Evolutionary conservation across 768 basidiomycete genomes (phyloP).

Genomic region (Strobilomyces echinocephalus): DNA sequence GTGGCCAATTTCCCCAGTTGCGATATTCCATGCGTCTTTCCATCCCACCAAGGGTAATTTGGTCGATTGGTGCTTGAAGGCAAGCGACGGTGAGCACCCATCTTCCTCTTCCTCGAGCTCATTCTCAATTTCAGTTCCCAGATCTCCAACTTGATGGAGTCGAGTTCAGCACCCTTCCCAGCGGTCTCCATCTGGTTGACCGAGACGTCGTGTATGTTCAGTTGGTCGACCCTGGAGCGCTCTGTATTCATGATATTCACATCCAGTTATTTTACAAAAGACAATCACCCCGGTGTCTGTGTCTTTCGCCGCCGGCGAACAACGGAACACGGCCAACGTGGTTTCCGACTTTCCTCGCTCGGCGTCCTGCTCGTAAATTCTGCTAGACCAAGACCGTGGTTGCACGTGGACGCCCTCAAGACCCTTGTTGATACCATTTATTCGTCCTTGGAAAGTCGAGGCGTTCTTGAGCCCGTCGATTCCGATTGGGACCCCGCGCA

Average conservation of each 20-base stretch:
- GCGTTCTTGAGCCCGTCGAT: slow-evolving; percentile 45
- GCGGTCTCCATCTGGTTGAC: slow-evolving; percentile 76
- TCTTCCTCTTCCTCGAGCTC: background rate
- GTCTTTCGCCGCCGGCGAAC: slow-evolving; percentile 69
- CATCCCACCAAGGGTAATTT: slow-evolving; percentile 79
- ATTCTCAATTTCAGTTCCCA: slow-evolving; percentile 24
- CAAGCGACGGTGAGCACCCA: slow-evolving; percentile 51
- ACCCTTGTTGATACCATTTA: slow-evolving; percentile 53
- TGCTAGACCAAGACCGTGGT: slow-evolving; percentile 67
- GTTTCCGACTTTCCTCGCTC: slow-evolving; percentile 73
- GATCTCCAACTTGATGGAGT: slow-evolving; percentile 65
- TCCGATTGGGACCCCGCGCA: slow-evolving; percentile 60
- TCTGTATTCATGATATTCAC: slow-evolving; percentile 9
- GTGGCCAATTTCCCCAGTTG: slow-evolving; percentile 41
- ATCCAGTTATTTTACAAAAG: slow-evolving; percentile 67
- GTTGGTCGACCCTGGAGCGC: background rate
- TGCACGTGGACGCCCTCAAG: slow-evolving; percentile 62
- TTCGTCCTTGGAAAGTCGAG: slow-evolving; percentile 43
- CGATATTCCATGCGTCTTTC: slow-evolving; percentile 81
- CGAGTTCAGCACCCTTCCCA: slow-evolving; percentile 79
- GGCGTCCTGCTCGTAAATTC: slow-evolving; percentile 70
- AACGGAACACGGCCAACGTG: slow-evolving; percentile 67
- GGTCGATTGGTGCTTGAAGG: slow-evolving; percentile 74
- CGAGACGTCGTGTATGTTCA: slow-evolving; percentile 68
- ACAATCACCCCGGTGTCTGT: slow-evolving; percentile 64